Conservation (phyloP, 1,284 basidiomycete species). For the Phenoliferia sp. region DNA sequence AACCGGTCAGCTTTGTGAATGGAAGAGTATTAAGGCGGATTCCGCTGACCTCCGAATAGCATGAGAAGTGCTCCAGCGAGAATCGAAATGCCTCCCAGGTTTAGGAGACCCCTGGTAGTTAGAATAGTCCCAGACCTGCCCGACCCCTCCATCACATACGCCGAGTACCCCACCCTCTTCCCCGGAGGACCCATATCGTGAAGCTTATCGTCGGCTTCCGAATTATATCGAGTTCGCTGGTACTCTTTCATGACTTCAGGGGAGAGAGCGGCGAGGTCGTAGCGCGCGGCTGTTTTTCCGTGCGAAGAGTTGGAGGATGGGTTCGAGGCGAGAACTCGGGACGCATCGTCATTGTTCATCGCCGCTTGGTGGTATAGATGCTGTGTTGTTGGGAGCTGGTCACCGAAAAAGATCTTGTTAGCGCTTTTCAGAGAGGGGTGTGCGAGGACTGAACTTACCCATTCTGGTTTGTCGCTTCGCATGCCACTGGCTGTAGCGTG, state of each 20-base stretch:
- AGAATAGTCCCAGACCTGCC: slow-evolving; percentile 11
- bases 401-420: background rate
- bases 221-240: slow-evolving; percentile 22
- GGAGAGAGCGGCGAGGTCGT: slow-evolving; percentile 8
- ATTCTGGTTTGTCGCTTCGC: slow-evolving; percentile 13
- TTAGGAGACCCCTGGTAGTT: slow-evolving; percentile 19
- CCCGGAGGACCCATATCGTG: slow-evolving; percentile 20
- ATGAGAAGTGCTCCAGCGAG: slow-evolving; percentile 22
- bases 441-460: slow-evolving; percentile 4
- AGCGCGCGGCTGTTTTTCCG: slow-evolving; percentile 5
- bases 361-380: slow-evolving; percentile 12
- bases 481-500: background rate
- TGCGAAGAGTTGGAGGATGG: slow-evolving; percentile 5
- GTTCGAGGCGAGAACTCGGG: background rate
- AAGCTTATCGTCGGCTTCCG: slow-evolving; percentile 33
- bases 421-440: background rate
- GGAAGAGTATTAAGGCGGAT: too few relatives aligned
- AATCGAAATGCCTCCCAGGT: slow-evolving; percentile 17
- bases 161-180: slow-evolving; percentile 10
- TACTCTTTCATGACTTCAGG: slow-evolving; percentile 10
- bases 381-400: slow-evolving; percentile 20
- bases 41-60: slow-evolving; percentile 29
- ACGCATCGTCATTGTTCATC: slow-evolving; percentile 1
- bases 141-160: slow-evolving; percentile 14
- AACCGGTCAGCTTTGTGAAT: background rate